Evolutionary conservation across 306 rosid species (phyloP).

Genomic region (Fragaria nilgerrensis): DNA sequence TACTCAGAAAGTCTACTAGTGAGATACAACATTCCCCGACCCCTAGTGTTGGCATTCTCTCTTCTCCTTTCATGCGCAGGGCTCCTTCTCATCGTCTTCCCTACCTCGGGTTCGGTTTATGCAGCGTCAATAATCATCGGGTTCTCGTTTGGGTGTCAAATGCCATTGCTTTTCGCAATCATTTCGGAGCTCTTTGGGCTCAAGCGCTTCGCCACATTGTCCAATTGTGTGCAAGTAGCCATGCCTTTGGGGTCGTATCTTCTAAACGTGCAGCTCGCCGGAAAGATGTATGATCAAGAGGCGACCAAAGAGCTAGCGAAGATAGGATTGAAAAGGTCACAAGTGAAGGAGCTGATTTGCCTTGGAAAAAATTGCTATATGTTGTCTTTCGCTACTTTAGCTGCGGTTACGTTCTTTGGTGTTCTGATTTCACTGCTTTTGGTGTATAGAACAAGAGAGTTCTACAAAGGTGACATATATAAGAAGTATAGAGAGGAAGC

Average conservation of each 20-base stretch:
- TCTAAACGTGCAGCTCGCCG: constrained; percentile 5
- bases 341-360: constrained; percentile 41
- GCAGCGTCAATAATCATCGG: constrained; percentile 9
- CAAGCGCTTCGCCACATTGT: constrained; percentile 20
- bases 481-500: constrained; percentile 14
- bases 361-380: constrained; percentile 28
- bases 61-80: constrained; percentile 17
- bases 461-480: constrained; percentile 17
- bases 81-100: constrained; percentile 17
- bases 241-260: constrained; percentile 17
- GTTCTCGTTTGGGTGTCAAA: constrained; percentile 17
- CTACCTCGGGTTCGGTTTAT: background rate
- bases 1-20: constrained; percentile 7
- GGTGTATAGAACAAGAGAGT: constrained; percentile 18
- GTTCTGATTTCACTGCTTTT: constrained; percentile 4
- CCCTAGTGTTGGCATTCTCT: constrained; percentile 7
- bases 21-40: constrained; percentile 18
- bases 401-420: constrained; percentile 4
- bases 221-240: constrained; percentile 11
- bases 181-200: constrained; percentile 25
- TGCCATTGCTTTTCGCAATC: constrained; percentile 7
- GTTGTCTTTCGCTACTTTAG: constrained; percentile 13
- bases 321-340: constrained; percentile 22
- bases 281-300: constrained; percentile 13
- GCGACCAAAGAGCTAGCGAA: constrained; percentile 21